Base-by-base conservation (phyloP, 805 yeast species). In the Osmozyma mogii region DNA sequence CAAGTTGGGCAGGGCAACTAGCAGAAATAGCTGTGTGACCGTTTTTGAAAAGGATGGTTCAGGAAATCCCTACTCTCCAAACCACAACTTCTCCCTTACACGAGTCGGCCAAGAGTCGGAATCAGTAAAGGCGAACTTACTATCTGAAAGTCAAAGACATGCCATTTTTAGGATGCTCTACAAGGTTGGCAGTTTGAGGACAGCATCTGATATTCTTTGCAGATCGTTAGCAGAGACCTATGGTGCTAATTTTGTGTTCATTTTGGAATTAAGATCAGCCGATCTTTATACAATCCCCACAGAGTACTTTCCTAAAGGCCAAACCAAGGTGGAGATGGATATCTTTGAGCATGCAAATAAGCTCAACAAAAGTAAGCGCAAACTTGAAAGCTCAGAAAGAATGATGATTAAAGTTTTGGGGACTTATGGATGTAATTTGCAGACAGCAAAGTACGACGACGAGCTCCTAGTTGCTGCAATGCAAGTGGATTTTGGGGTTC, bases 1-100 rank as follows among this genome's bases (percentile, higher is more conserved):
- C 32, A 54, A 61, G 21, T 58, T 70, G 32, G 83, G 82, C 0
- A 60, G 82, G 49, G 79, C 82, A 5, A 75, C 82, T 1, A 56
- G 72, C 32, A 56, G 56, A 27, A 61, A 62, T 0, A 45, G 49
- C 11, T 29, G 38, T 24, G 50, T 47, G 56, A 58, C 72, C 2
- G 66, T 73, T 1, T 75, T 71, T 47, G 83, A 75, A 40, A 68
- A 66, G 36, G 82, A 76, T 51, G 81, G 81, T 0, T 71, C 80
- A 5, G 83, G 82, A 10, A 66, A 68, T 10, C 69, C 77, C n/a
- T 76, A 75, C 40, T 56, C 63, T 3, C 76, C 62, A 31, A 69
- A 69, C 39, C 57, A 58, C 27, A 64, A 57, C 33, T 61, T 72
- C 31, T 18, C 9, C 20, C 7, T 9, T 16, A 41, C 42, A 60